These are phyloP conservation scores for Chrysanthemum lavandulifolium DNA, from an alignment of 129 eudicot genomes.

Conservation along the genomic window DNA sequence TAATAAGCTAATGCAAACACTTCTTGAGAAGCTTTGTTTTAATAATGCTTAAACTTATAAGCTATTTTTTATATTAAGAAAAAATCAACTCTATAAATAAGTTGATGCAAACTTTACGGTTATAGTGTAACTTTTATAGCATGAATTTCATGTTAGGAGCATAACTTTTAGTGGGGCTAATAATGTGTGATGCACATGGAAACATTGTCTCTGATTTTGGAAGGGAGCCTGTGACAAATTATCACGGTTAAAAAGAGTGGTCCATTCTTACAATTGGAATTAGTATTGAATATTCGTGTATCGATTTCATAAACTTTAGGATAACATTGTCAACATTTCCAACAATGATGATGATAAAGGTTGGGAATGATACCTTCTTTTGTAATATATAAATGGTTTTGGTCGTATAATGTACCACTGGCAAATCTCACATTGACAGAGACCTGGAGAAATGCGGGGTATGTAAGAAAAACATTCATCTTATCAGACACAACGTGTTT, in stretches of 20 bases:
- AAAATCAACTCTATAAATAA: neutral
- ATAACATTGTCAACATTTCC: constrained; percentile 18
- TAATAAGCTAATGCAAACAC: too few relatives aligned
- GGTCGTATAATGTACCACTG: neutral
- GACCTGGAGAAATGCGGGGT: too few relatives aligned
- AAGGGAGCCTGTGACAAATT: constrained; percentile 30
- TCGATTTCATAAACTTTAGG: constrained; percentile 28
- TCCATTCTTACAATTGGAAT: constrained; percentile 19
- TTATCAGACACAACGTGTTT: too few relatives aligned
- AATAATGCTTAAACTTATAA: too few relatives aligned
- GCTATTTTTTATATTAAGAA: neutral
- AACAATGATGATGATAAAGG: neutral
- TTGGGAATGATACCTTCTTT: neutral
- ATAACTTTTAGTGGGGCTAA: constrained; percentile 23
- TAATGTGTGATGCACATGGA: constrained; percentile 25
- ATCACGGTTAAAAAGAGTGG: constrained; percentile 33
- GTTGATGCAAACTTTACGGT: neutral
- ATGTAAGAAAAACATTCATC: too few relatives aligned
- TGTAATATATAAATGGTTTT: neutral
- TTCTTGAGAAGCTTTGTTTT: too few relatives aligned
- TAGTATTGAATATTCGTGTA: constrained; percentile 22
- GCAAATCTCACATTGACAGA: too few relatives aligned
- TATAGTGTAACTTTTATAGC: neutral
- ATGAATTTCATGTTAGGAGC: neutral
- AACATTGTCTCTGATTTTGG: constrained; percentile 25